phyloP scores from a whole-genome alignment of 169 alveolate species.

The Amoebophrya sp. region DNA sequence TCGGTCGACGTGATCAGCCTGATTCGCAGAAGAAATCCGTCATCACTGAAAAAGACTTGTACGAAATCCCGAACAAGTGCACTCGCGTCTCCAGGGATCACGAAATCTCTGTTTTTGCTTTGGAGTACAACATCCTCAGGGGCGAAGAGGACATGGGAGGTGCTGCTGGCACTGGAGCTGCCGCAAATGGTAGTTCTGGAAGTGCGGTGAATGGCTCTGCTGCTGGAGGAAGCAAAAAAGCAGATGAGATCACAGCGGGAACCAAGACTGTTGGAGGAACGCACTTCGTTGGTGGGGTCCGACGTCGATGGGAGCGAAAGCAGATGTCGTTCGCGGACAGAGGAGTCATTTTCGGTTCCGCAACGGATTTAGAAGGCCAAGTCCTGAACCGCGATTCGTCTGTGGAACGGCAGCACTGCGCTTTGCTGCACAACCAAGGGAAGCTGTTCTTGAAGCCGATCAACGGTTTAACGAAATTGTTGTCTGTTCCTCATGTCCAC shows the following conservation, averaged over 20 bases:
- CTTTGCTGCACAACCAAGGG: not conserved
- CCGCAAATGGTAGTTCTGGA: not conserved
- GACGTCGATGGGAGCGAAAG: no score
- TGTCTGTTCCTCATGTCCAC: no score
- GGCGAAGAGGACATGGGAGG: no score
- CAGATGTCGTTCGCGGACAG: not conserved
- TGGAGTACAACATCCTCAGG: no score
- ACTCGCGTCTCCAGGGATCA: not conserved
- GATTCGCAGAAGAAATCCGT: not conserved
- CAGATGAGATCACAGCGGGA: no score
- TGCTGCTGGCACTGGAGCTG: no score
- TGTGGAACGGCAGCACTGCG: not conserved
- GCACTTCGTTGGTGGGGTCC: no score
- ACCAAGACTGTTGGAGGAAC: no score
- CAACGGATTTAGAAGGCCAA: not conserved
- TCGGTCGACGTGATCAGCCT: not conserved
- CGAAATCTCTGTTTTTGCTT: no score
- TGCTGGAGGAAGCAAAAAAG: not conserved
- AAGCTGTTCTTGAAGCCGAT: not conserved
- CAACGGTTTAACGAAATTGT: not conserved
- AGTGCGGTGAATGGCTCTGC: not conserved
- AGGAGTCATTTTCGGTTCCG: not conserved
- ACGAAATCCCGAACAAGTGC: not conserved
- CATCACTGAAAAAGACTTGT: not conserved
- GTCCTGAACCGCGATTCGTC: not conserved